A percentile compares a stretch with the other conserved stretches of the same genome.
Evolutionary conservation across 108 stramenopile species (phyloP).

Genomic region (Fistulifera solaris): DNA sequence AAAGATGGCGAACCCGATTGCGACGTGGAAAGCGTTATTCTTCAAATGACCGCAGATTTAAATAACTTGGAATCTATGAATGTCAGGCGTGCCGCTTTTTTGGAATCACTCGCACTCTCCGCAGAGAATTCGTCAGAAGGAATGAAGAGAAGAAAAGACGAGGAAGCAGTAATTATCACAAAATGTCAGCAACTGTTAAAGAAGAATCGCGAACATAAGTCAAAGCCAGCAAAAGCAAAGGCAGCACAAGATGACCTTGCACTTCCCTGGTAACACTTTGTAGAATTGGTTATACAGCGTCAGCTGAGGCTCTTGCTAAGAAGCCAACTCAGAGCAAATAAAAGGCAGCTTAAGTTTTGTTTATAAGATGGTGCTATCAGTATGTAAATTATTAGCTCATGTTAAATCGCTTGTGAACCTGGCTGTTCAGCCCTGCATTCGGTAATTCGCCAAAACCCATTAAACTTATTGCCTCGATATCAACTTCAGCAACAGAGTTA

Average conservation of each 20-base stretch:
- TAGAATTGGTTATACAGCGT: no score
- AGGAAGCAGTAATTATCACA: background rate
- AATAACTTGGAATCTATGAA: background rate
- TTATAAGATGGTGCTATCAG: no score
- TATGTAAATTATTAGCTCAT: no score
- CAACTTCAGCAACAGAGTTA: constrained; percentile 35
- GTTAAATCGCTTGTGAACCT: no score
- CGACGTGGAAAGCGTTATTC: constrained; percentile 4
- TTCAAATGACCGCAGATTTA: constrained; percentile 4
- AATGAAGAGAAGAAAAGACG: constrained; percentile 2
- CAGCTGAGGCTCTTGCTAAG: no score
- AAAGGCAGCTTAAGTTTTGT: no score
- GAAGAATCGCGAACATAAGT: background rate
- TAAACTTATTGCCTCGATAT: constrained; percentile 81
- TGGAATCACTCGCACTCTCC: constrained; percentile 9
- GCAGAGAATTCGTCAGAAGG: background rate
- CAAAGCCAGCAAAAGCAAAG: background rate
- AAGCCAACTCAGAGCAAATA: no score
- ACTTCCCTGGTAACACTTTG: constrained; percentile 4
- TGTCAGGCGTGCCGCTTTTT: background rate
- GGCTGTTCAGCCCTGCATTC: no score
- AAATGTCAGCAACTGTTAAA: constrained; percentile 5
- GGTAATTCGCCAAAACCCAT: constrained; percentile 35
- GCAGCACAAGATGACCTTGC: constrained; percentile 10
- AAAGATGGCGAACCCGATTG: background rate